phyloP scores from a whole-genome alignment of 2,329 filamentous ascomycete genomes.

The Dothistroma pini region DNA sequence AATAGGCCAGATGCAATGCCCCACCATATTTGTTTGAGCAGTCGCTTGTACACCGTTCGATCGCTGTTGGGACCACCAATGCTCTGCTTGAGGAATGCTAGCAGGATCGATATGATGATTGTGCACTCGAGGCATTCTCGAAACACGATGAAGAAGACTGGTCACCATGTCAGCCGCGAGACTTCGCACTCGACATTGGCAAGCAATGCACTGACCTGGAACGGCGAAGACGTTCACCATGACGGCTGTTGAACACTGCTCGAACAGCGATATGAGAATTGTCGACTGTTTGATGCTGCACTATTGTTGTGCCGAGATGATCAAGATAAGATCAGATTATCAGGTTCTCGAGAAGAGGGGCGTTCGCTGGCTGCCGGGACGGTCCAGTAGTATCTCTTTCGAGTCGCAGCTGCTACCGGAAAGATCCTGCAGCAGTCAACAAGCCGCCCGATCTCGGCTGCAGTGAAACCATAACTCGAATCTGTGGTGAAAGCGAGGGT shows the following conservation, averaged over 20 bases:
- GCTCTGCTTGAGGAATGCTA: conserved; percentile 80
- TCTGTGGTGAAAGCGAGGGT: background rate
- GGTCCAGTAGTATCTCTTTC: background rate
- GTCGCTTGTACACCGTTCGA: conserved; percentile 57
- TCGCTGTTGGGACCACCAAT: conserved; percentile 61
- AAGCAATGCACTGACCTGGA: conserved; percentile 46
- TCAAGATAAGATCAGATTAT: conserved; percentile 4
- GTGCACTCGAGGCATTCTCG: conserved; percentile 78
- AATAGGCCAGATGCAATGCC: conserved; percentile 61
- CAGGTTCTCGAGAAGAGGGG: conserved; percentile 3
- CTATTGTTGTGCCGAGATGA: background rate
- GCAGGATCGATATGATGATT: conserved; percentile 82
- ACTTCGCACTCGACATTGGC: background rate
- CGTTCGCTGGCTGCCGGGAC: background rate
- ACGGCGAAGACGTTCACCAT: conserved; percentile 70
- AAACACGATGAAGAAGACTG: conserved; percentile 86
- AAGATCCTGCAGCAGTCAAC: conserved; percentile 8
- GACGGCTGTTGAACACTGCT: conserved; percentile 37
- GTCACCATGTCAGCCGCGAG: conserved; percentile 1
- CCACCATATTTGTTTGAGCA: conserved; percentile 58
- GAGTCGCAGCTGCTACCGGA: background rate
- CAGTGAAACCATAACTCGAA: background rate
- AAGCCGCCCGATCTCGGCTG: conserved; percentile 11
- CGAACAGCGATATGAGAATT: background rate
- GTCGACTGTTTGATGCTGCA: background rate